Evolutionary conservation across 371 early-diverging fungal genomes (phyloP).

Genomic region (Coemansia sp.): DNA sequence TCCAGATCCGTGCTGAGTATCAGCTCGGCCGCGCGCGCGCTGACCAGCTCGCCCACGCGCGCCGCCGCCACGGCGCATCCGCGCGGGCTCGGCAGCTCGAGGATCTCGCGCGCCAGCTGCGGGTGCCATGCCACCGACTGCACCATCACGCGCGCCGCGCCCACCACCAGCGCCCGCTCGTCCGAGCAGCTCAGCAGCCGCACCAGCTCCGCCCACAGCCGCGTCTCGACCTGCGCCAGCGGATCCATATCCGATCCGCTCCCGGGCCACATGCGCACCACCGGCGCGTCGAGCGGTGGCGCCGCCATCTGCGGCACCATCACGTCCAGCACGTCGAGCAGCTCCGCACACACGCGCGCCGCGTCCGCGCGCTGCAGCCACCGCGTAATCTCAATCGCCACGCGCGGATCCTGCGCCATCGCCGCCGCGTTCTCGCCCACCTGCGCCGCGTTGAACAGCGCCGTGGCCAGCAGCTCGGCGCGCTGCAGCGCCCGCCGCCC

Average conservation of each 20-base stretch:
- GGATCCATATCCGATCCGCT: slow-evolving; percentile 31
- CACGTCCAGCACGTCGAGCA: slow-evolving; percentile 40
- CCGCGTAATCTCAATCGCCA: slow-evolving; percentile 32
- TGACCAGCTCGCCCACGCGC: slow-evolving; percentile 16
- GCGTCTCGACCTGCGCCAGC: slow-evolving; percentile 42
- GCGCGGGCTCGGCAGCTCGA: slow-evolving; percentile 32
- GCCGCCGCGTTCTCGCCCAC: slow-evolving; percentile 34
- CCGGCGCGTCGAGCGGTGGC: slow-evolving; percentile 29
- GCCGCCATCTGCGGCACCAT: slow-evolving; percentile 26
- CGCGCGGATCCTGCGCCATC: slow-evolving; percentile 44
- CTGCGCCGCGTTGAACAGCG: slow-evolving; percentile 41
- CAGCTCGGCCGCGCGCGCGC: slow-evolving; percentile 33
- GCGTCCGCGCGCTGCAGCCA: slow-evolving; percentile 27
- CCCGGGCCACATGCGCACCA: slow-evolving; percentile 4
- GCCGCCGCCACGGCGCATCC: slow-evolving; percentile 14
- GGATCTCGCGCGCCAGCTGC: slow-evolving; percentile 44
- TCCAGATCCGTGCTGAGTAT: slow-evolving; percentile 37
- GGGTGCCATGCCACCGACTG: slow-evolving; percentile 47
- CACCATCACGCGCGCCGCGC: slow-evolving; percentile 38
- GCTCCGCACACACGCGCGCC: slow-evolving; percentile 20
- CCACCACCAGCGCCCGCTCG: slow-evolving; percentile 40
- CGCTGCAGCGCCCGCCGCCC: slow-evolving; percentile 24
- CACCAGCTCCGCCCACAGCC: slow-evolving; percentile 50
- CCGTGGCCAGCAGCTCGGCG: slow-evolving; percentile 29
- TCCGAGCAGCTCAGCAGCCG: slow-evolving; percentile 24